Percentiles rank a stretch among this genome's conserved stretches.
Evolutionary conservation across 1,284 basidiomycete genomes (phyloP).

Genomic region (Heterobasidion occidentale): DNA sequence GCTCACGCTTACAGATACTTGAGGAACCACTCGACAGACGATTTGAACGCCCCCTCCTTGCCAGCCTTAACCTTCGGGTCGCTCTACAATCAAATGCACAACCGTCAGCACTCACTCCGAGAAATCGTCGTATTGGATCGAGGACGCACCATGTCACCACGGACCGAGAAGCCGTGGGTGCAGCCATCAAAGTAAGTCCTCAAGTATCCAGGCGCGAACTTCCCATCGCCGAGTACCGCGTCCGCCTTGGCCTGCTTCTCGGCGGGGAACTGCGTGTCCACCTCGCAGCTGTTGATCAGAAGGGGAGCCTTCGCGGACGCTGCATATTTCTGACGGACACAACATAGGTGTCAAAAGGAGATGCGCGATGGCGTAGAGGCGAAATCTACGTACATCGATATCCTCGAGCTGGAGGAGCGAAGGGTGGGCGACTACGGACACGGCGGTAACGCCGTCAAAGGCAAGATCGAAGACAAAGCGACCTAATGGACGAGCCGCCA

Average conservation of each 20-base stretch:
- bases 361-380: background rate
- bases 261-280: constrained; percentile 41
- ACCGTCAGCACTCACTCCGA: background rate
- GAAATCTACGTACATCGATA: constrained; percentile 36
- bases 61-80: constrained; percentile 21
- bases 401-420: constrained; percentile 55
- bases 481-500: constrained; percentile 18
- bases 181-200: constrained; percentile 36
- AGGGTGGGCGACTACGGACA: constrained; percentile 56
- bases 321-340: constrained; percentile 36
- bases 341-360: background rate
- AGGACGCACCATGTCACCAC: constrained; percentile 21
- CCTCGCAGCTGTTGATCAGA: constrained; percentile 55
- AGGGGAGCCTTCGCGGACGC: constrained; percentile 42
- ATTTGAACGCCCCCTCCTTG: constrained; percentile 32
- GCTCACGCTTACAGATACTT: background rate
- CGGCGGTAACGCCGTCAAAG: constrained; percentile 50
- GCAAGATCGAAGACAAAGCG: constrained; percentile 63
- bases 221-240: constrained; percentile 43
- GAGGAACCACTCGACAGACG: constrained; percentile 24
- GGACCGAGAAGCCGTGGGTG: constrained; percentile 46
- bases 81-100: constrained; percentile 16
- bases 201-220: constrained; percentile 34
- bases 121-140: background rate
- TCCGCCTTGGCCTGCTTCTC: constrained; percentile 43